Percentiles rank a stretch among this genome's conserved stretches.
Evolutionary conservation across 495 filamentous ascomycete genomes (phyloP).

Genomic region (Annulohypoxylon nitens): DNA sequence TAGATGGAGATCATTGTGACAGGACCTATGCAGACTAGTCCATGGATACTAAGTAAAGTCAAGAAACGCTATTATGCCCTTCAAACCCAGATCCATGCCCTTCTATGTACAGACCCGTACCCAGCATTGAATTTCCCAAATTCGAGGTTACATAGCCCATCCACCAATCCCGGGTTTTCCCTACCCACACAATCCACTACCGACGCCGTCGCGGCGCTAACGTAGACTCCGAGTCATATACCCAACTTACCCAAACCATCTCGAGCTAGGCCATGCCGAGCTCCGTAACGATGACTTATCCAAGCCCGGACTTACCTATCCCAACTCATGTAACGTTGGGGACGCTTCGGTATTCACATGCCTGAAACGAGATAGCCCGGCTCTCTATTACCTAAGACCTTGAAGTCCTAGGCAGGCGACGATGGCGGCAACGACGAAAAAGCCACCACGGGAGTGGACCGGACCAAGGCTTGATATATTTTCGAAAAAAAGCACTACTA

Average conservation of each 20-base stretch:
- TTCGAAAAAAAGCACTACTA: background rate
- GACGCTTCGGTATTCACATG: background rate
- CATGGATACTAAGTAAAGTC: too few relatives aligned
- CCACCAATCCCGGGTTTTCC: background rate
- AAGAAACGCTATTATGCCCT: too few relatives aligned
- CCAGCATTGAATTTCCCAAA: background rate
- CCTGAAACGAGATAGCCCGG: background rate
- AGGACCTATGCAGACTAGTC: too few relatives aligned
- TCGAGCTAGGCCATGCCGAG: slow-evolving; percentile 7
- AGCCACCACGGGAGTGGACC: background rate
- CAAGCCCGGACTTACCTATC: background rate
- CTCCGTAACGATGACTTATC: slow-evolving; percentile 8
- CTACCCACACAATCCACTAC: background rate
- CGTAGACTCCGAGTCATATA: slow-evolving; percentile 25
- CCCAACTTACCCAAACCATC: background rate
- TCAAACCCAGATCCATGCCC: too few relatives aligned
- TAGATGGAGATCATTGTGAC: too few relatives aligned
- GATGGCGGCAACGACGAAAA: background rate
- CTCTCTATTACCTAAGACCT: background rate
- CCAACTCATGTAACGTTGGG: background rate
- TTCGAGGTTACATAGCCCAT: background rate
- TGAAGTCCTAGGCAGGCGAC: background rate
- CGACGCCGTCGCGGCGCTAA: slow-evolving; percentile 14
- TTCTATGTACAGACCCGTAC: too few relatives aligned
- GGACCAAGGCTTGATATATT: background rate